Conservation (phyloP, 306 rosid genomes). For the Erythrophleum fordii region DNA sequence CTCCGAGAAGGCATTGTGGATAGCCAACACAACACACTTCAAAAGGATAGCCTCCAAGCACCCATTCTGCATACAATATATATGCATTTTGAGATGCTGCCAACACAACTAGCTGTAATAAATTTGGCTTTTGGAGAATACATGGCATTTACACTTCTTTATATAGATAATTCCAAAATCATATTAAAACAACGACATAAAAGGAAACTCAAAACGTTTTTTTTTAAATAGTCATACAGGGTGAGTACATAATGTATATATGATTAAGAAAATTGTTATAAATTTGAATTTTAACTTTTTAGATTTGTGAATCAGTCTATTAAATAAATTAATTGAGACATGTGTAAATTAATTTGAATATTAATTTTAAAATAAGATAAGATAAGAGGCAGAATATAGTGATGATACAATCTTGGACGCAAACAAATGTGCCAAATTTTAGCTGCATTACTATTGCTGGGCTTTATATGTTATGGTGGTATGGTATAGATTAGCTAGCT, state of each 20-base stretch:
- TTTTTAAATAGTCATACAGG: not conserved
- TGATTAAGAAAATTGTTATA: not conserved
- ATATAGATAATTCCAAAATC: constrained; percentile 17
- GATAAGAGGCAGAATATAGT: not conserved
- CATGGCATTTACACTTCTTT: constrained; percentile 37
- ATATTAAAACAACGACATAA: not conserved
- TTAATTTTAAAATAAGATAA: not conserved
- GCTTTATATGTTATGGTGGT: constrained; percentile 21
- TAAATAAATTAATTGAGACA: not conserved
- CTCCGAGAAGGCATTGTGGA: constrained; percentile 21
- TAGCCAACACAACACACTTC: constrained; percentile 14
- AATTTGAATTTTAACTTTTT: not conserved
- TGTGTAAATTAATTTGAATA: not conserved
- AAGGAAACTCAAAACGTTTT: too few species aligned
- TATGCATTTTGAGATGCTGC: constrained; percentile 32
- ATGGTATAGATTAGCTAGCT: constrained; percentile 10
- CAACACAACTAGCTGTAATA: constrained; percentile 48
- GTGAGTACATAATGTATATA: not conserved
- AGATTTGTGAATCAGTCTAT: not conserved
- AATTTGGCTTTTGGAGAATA: constrained; percentile 44
- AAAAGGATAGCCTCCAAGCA: constrained; percentile 30
- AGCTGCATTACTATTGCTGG: constrained; percentile 38
- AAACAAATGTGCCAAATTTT: constrained; percentile 42
- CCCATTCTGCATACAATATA: constrained; percentile 5
- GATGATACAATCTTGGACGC: constrained; percentile 30